Base-by-base conservation (phyloP, 345 rosid species). In the Trapa bicornis region DNA sequence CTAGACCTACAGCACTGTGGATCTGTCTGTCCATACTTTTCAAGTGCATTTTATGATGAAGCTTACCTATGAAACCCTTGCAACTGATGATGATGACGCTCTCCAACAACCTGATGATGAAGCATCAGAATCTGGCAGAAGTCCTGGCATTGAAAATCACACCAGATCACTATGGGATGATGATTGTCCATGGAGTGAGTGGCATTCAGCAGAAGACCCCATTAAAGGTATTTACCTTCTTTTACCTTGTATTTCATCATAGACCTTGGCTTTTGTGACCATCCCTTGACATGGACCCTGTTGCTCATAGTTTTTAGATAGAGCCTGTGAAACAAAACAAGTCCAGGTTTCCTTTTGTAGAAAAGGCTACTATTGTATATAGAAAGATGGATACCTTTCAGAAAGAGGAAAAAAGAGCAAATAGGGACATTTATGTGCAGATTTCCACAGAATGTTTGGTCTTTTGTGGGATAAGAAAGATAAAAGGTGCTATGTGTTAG, bases 181-280 rank as follows among this genome's bases (percentile, higher is more conserved):
- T 75, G 96, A 85, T 78, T 94, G 96, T 74, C 97, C 99, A 72
- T 94, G 99, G 97, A 91, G 92, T 72, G 96, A 89, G 83, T 91
- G 99, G 99, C 91, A 89, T 78, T 91, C 96, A 71, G 89, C 96
- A 4, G 99, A 91, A 83, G 91, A 94, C 79, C 96, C 89, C 14
- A 73, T 94, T 57, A 82, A 81, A 86, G 97, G 99, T 73, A 37
- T 39, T 8, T 37, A 60, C 37, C 32, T 14, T 15, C 56, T 35
- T 36, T 73, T 56, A 58, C 33, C 32, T 36, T 53, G 37, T 33
- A 37, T 43, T 38, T 38, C 32, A 2, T 17, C 17, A 13, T 37
- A 2, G 22, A 3, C 33, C 43, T 16, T 64, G 17, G 38, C 22
- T 64, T 39, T 32, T 57, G 61, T 57, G 61, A 37, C 32, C 37